These are phyloP conservation scores for Oryza glaberrima DNA, from an alignment of 176 grass and related monocot genomes.

Conservation along the genomic window DNA sequence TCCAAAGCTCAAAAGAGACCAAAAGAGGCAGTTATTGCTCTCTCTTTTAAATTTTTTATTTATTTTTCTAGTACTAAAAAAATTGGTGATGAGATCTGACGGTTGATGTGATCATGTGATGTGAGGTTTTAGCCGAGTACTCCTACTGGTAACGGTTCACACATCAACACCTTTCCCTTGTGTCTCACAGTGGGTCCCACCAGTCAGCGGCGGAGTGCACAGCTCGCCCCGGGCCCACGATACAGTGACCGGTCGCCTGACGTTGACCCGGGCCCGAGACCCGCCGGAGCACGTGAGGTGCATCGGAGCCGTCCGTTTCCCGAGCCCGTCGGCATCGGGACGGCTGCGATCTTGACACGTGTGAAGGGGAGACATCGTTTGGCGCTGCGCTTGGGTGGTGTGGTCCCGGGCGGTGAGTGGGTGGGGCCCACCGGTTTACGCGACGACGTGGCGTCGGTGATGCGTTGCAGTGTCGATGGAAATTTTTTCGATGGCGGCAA, in stretches of 20 bases:
- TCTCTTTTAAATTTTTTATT: too few relatives aligned
- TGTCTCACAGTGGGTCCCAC: conserved; percentile 4
- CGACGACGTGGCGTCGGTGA: neutral
- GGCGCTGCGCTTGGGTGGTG: neutral
- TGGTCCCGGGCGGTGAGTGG: neutral
- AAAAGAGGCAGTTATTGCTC: conserved; percentile 38
- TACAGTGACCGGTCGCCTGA: neutral
- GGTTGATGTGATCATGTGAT: conserved; percentile 44
- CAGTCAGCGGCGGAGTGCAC: neutral
- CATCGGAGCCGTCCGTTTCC: neutral
- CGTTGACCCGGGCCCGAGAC: conserved; percentile 36
- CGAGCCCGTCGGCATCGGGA: neutral
- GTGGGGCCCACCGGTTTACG: neutral
- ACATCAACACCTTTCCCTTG: neutral
- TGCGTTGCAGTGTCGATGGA: neutral
- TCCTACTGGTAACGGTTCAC: conserved; percentile 19
- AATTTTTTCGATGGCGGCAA: too few relatives aligned
- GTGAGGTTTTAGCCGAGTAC: neutral
- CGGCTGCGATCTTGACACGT: rapidly evolving
- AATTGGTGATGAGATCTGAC: conserved; percentile 23
- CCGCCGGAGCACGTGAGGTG: neutral
- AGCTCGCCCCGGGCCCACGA: neutral
- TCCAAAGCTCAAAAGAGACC: conserved; percentile 13
- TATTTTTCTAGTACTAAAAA: neutral
- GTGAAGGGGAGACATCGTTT: neutral